Conservation (phyloP, 805 yeast genomes). For the Barnettozyma salicaria region DNA sequence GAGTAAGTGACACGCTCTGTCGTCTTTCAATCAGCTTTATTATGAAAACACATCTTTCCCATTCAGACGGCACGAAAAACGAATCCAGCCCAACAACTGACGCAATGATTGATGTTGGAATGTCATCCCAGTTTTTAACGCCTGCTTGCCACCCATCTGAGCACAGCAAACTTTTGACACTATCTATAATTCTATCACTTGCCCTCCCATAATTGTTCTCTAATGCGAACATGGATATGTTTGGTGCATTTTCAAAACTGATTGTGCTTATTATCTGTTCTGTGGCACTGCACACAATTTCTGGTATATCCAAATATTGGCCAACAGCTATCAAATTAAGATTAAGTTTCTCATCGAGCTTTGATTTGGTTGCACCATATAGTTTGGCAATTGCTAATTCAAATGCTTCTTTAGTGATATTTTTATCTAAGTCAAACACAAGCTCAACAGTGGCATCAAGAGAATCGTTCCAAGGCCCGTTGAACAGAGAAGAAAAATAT, state of each 20-base stretch:
- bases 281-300: conserved; percentile 39
- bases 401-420: conserved; percentile 40
- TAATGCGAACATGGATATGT: conserved; percentile 37
- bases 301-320: conserved; percentile 41
- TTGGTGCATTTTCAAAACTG: conserved; percentile 32
- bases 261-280: conserved; percentile 32
- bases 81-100: conserved; percentile 44
- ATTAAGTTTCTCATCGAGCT: conserved; percentile 32
- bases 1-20: conserved; percentile 1
- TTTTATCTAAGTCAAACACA: conserved; percentile 35
- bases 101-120: conserved; percentile 38
- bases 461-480: conserved; percentile 37
- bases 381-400: conserved; percentile 42
- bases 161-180: conserved; percentile 40
- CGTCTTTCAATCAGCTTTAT: conserved; percentile 38
- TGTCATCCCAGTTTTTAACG: conserved; percentile 39
- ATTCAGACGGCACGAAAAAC: conserved; percentile 48
- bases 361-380: conserved; percentile 37
- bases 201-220: conserved; percentile 41
- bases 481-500: conserved; percentile 41
- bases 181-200: conserved; percentile 39
- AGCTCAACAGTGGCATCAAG: conserved; percentile 24
- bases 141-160: conserved; percentile 47
- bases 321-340: conserved; percentile 43
- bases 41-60: conserved; percentile 47